These are phyloP conservation scores for Metschnikowia koreensis DNA, from an alignment of 805 yeast genomes.

Conservation along the genomic window DNA sequence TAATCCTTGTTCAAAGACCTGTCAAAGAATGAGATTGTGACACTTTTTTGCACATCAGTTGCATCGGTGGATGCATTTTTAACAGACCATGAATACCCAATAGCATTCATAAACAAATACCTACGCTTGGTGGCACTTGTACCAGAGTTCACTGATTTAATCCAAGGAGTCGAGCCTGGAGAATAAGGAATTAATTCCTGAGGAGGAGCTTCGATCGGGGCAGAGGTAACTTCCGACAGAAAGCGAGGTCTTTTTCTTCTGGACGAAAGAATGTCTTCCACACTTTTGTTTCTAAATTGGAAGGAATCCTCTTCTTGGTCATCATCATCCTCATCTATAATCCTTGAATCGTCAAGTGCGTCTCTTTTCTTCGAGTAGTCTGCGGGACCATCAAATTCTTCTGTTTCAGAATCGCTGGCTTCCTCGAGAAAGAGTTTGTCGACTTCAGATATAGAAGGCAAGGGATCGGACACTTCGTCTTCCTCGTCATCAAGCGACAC, in stretches of 20 bases:
- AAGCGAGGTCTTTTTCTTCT: conserved; percentile 11
- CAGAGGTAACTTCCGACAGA: neutral
- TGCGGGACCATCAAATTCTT: conserved; percentile 25
- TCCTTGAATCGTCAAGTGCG: conserved; percentile 33
- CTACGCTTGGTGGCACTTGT: conserved; percentile 43
- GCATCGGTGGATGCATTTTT: conserved; percentile 25
- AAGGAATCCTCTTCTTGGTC: conserved; percentile 17
- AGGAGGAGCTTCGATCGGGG: neutral
- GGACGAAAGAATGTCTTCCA: conserved; percentile 15
- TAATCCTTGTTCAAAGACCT: conserved; percentile 71
- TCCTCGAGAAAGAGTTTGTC: conserved; percentile 19
- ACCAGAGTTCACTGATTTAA: conserved; percentile 32
- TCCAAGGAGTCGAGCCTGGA: conserved; percentile 87
- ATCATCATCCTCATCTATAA: conserved; percentile 35
- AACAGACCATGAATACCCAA: conserved; percentile 83
- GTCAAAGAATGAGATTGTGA: conserved; percentile 89
- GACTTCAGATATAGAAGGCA: conserved; percentile 10
- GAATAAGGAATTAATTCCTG: conserved; percentile 56
- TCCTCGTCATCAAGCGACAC: conserved; percentile 10
- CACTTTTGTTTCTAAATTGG: conserved; percentile 12
- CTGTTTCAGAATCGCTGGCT: conserved; percentile 17
- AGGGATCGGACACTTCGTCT: conserved; percentile 5
- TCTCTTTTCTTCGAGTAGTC: conserved; percentile 24
- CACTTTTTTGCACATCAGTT: conserved; percentile 47
- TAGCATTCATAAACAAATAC: conserved; percentile 73